Percentiles rank a stretch among this genome's conserved stretches.
Evolutionary conservation across 352 stramenopile species (phyloP).

Genomic region (Globisporangium lucens): DNA sequence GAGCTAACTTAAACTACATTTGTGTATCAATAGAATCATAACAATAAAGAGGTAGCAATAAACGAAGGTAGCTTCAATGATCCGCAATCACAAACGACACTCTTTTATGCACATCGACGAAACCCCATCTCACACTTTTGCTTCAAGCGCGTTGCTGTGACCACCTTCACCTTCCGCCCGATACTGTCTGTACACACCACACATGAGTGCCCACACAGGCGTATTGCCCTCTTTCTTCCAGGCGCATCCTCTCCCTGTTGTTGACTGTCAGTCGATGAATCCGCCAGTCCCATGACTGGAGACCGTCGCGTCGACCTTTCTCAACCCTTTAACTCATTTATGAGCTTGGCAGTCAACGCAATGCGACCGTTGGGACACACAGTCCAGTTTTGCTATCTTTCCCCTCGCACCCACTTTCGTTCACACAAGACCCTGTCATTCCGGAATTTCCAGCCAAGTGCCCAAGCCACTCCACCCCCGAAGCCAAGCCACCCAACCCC

Average conservation of each 20-base stretch:
- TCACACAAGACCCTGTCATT: neutral
- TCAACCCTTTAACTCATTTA: neutral
- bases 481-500: neutral
- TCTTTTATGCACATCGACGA: too few species aligned
- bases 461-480: neutral
- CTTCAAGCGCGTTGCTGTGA: too few species aligned
- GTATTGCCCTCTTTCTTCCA: neutral
- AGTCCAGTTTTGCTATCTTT: too few species aligned
- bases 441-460: constrained; percentile 4
- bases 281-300: neutral
- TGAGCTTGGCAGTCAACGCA: neutral
- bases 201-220: too few species aligned
- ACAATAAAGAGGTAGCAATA: too few species aligned
- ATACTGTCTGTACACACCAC: too few species aligned
- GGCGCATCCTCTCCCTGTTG: neutral
- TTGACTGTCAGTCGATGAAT: neutral
- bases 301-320: constrained; percentile 1
- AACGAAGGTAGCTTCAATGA: too few species aligned
- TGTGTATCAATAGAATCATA: too few species aligned
- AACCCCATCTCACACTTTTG: too few species aligned
- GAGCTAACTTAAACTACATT: too few species aligned
- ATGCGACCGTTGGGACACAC: neutral
- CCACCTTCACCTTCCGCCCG: too few species aligned
- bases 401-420: neutral
- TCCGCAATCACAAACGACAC: too few species aligned